Evolutionary conservation across 2,329 filamentous ascomycete species (phyloP).

Genomic region (Alternaria arbusti): DNA sequence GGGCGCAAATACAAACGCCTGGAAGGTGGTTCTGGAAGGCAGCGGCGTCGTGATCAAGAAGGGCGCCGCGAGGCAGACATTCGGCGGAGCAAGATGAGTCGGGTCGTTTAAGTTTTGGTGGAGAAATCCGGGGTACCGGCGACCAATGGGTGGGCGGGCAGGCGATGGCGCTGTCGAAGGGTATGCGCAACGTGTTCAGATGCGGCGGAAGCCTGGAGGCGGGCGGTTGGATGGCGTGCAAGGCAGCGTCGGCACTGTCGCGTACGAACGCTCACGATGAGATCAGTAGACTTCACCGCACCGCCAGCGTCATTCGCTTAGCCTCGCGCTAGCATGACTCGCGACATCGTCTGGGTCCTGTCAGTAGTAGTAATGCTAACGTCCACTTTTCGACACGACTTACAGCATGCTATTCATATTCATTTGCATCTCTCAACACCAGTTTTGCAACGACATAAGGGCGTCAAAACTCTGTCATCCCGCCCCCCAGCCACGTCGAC

Average conservation of each 20-base stretch:
- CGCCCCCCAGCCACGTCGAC: neutral
- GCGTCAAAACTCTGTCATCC: neutral
- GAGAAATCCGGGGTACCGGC: neutral
- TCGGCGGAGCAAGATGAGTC: conserved; percentile 7
- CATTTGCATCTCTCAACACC: neutral
- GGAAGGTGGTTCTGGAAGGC: conserved; percentile 6
- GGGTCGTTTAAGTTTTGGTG: conserved; percentile 5
- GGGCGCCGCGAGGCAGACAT: conserved; percentile 10
- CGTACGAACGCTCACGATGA: conserved; percentile 19
- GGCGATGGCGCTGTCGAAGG: neutral
- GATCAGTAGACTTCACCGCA: conserved; percentile 16
- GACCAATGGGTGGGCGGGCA: neutral
- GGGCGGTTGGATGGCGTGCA: neutral
- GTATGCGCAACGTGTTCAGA: conserved; percentile 3
- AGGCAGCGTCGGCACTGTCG: conserved; percentile 3
- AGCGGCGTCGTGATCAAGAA: conserved; percentile 1
- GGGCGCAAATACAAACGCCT: conserved; percentile 4
- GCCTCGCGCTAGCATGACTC: conserved; percentile 18
- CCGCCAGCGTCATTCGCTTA: conserved; percentile 18
- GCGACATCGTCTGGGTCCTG: neutral
- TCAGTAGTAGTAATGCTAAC: conserved; percentile 5
- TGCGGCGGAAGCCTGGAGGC: neutral
- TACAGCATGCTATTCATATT: neutral
- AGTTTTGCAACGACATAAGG: neutral
- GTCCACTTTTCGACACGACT: neutral